Evolutionary conservation across 495 filamentous ascomycete genomes (phyloP), one percentile per base, ranked within the genome.

Genomic region (Aspergillus affinis): DNA sequence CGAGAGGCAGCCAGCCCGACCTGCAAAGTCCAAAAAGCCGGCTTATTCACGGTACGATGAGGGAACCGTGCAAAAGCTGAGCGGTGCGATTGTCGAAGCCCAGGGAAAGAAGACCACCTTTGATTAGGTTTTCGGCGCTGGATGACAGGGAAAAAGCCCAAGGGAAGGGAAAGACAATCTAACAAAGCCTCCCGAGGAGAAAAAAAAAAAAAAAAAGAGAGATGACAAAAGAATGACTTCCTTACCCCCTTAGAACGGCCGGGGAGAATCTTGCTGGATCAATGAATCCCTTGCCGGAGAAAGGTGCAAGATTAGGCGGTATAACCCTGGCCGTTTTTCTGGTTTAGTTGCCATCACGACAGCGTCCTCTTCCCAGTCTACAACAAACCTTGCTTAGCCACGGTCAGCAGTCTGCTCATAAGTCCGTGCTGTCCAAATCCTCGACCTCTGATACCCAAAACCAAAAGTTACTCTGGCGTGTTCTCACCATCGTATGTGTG

Each of bases 41-140:
- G 74, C 75, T n/a, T 72, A 72, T 48, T 72, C 68, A 57, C 68
- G 76, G 61, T 74, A 77, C 61, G 68, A 72, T 52, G 62, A 75
- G 60, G 73, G 73, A 49, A 78, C 77, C n/a, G 76, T 80, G 55
- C 76, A 80, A 48, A 75, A 87, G 66, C 77, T 84, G 60, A 92
- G 87, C 36, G 90, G 90, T 51, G 90, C 85, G 9, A 90, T 94
- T 71, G 88, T 92, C 15, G 86, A 88, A 69, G 76, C 80, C n/a
- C 78, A 87, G 61, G 94, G 94, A 48, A 91, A 86, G 78, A 97
- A 94, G 78, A 85, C 81, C 51, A 90, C 83, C 0, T 96, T 97
- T 74, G 90, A 90, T 63, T 91, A 63, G 74, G 53, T n/a, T 20
- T 13, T 54, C 27, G 20, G 19, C 20, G 10, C 5, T 49, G 29